Evolutionary conservation across 1,284 basidiomycete genomes (phyloP).

Genomic region (Sanghuangporus sanghuang): DNA sequence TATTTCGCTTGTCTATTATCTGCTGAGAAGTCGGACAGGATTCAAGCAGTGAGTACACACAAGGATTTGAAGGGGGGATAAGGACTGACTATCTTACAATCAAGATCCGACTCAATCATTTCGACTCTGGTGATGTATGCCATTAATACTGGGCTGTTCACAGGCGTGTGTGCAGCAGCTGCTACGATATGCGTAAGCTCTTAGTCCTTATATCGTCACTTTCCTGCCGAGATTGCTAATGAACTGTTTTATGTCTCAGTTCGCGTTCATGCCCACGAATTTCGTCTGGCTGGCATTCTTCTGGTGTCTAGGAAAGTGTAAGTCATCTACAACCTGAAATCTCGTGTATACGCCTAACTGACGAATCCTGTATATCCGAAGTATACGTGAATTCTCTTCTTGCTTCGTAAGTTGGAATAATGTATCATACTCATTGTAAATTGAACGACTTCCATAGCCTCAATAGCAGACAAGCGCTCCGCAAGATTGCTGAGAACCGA

Average conservation of each 20-base stretch:
- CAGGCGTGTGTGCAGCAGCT: slow-evolving; percentile 27
- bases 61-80: neutral
- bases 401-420: slow-evolving; percentile 11
- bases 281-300: slow-evolving; percentile 29
- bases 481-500: slow-evolving; percentile 1
- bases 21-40: slow-evolving; percentile 27
- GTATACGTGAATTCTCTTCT: slow-evolving; percentile 17
- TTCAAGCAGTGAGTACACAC: slow-evolving; percentile 23
- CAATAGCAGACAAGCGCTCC: slow-evolving; percentile 11
- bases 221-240: neutral
- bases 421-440: neutral
- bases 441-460: neutral
- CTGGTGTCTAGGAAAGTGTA: slow-evolving; percentile 31
- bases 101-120: slow-evolving; percentile 29
- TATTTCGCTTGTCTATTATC: slow-evolving; percentile 26
- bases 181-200: slow-evolving; percentile 22
- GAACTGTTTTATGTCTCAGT: slow-evolving; percentile 18
- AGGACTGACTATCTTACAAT: neutral
- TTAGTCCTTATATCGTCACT: neutral
- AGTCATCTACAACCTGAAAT: slow-evolving; percentile 1
- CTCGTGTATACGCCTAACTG: neutral
- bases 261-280: slow-evolving; percentile 27
- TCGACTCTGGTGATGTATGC: slow-evolving; percentile 29
- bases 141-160: slow-evolving; percentile 29
- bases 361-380: neutral